Conservation (phyloP, 768 basidiomycete genomes). For the Tylopilus cervinicoccineus region DNA sequence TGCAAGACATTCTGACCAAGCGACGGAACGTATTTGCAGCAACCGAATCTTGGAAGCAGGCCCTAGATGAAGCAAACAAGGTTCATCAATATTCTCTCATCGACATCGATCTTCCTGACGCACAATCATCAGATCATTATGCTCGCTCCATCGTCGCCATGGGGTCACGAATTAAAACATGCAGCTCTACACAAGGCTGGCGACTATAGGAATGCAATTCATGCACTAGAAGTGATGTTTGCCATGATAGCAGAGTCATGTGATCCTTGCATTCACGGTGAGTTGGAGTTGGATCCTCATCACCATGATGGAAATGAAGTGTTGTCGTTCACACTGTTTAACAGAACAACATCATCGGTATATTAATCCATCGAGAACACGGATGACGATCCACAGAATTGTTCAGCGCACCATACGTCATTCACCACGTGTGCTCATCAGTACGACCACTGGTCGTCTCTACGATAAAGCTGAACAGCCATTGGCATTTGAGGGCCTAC, state of each 20-base stretch:
- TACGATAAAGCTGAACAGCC: too few species aligned
- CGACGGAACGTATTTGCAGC: background rate
- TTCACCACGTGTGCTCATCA: background rate
- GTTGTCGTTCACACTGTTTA: background rate
- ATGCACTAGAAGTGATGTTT: background rate
- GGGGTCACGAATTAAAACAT: background rate
- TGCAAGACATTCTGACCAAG: background rate
- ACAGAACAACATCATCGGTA: background rate
- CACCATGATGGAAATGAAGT: background rate
- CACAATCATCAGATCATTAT: background rate
- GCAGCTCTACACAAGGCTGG: background rate
- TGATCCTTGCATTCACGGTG: background rate
- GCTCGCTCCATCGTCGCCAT: background rate
- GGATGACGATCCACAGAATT: background rate
- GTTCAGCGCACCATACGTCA: background rate
- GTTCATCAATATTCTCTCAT: background rate
- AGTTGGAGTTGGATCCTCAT: background rate
- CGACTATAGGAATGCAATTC: background rate
- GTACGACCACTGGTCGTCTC: background rate
- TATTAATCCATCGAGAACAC: background rate
- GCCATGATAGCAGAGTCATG: background rate
- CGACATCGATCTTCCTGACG: background rate
- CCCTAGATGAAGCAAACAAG: background rate
- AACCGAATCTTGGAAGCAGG: background rate
- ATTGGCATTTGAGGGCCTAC: too few species aligned